Conservation (phyloP, 345 rosid genomes). For the Citrus maxima region DNA sequence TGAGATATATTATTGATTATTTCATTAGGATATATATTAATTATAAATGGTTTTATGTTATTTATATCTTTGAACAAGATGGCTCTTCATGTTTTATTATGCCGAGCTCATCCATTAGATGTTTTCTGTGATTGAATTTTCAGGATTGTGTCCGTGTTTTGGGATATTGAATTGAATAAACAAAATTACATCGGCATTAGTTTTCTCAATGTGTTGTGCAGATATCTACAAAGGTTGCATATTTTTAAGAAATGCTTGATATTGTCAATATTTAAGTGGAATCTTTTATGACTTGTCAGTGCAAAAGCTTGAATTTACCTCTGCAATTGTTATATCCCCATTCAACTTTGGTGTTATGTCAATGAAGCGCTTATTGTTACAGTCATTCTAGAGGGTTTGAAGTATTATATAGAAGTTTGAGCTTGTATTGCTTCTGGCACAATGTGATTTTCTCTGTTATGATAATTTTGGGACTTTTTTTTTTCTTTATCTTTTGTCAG, state of each 20-base stretch:
- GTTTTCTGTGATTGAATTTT: background rate
- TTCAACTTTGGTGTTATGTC: background rate
- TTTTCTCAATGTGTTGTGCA: background rate
- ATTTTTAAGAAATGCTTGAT: too few relatives aligned
- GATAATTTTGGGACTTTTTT: background rate
- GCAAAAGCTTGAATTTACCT: background rate
- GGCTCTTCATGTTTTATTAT: background rate
- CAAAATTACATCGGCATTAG: background rate
- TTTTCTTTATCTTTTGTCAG: background rate
- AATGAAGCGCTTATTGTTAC: background rate
- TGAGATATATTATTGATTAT: conserved; percentile 22
- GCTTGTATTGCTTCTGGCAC: background rate
- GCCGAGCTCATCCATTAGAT: background rate
- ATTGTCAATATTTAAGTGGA: background rate
- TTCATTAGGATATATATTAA: background rate
- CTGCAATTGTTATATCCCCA: background rate
- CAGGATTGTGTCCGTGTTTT: background rate
- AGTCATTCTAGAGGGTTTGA: background rate
- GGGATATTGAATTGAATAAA: background rate
- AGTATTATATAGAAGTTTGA: background rate
- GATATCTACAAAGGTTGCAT: background rate
- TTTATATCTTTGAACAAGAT: background rate
- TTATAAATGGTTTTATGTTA: background rate
- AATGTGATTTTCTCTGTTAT: background rate
- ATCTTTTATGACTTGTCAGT: background rate